A percentile compares a stretch with the other conserved stretches of the same genome.
Conservation (phyloP, 345 rosid genomes). For the Cardamine chenopodiifolia region DNA sequence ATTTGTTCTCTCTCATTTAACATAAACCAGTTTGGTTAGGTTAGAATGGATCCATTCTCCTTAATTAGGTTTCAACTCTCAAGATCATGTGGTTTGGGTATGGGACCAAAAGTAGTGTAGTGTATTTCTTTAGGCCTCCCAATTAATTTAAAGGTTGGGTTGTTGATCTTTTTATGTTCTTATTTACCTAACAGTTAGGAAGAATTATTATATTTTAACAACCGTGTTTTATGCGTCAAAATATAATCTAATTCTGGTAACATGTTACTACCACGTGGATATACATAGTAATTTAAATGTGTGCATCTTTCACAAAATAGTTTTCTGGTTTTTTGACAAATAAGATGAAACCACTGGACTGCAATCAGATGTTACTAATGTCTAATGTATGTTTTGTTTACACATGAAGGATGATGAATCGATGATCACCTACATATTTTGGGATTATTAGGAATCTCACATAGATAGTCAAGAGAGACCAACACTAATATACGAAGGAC, state of each 20-base stretch:
- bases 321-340: constrained; percentile 8
- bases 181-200: constrained; percentile 20
- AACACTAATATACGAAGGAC: not conserved
- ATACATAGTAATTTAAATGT: not conserved
- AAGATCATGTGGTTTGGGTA: constrained; percentile 25
- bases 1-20: not conserved
- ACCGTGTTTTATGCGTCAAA: not conserved
- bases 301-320: not conserved
- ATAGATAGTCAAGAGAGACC: not conserved
- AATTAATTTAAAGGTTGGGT: constrained; percentile 30
- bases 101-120: constrained; percentile 10
- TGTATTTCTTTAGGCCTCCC: constrained; percentile 19
- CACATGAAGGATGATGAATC: not conserved
- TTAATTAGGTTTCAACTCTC: not conserved
- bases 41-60: constrained; percentile 8
- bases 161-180: constrained; percentile 25
- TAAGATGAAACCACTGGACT: not conserved
- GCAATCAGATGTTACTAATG: not conserved
- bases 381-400: too few relatives aligned
- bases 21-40: constrained; percentile 2
- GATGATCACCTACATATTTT: not conserved
- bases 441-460: not conserved
- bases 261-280: not conserved
- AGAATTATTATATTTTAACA: not conserved
- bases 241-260: not conserved